phyloP scores from a whole-genome alignment of 495 filamentous ascomycete species.

The Penicillium daleae region DNA sequence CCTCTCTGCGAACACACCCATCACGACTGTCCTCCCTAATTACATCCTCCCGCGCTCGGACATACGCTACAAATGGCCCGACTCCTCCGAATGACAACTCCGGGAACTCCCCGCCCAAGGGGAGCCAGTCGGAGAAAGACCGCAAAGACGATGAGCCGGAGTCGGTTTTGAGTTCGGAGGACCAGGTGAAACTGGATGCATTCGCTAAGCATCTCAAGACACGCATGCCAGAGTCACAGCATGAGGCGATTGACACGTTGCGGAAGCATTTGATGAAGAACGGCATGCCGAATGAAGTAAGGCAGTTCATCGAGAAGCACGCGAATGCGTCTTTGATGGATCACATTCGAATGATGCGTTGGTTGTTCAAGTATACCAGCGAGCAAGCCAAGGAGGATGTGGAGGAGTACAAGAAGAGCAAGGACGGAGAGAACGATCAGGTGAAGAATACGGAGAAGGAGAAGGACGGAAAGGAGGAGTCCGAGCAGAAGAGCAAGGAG shows the following conservation, averaged over 20 bases:
- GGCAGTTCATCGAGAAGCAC: constrained; percentile 37
- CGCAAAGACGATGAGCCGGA: constrained; percentile 44
- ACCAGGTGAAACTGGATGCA: constrained; percentile 39
- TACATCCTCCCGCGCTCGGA: constrained; percentile 51
- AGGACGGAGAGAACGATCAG: constrained; percentile 9
- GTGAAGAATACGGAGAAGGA: constrained; percentile 20
- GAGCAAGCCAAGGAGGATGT: constrained; percentile 51
- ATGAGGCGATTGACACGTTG: constrained; percentile 35
- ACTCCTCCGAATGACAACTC: constrained; percentile 50
- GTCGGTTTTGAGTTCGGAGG: constrained; percentile 41
- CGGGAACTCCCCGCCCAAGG: constrained; percentile 29
- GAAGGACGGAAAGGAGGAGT: constrained; percentile 20
- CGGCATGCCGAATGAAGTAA: constrained; percentile 38
- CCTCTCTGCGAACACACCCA: constrained; percentile 37
- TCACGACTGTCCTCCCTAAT: constrained; percentile 50
- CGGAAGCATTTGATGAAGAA: constrained; percentile 37
- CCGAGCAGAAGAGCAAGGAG: constrained; percentile 33
- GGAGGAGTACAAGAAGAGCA: constrained; percentile 29
- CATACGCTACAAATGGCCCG: constrained; percentile 59
- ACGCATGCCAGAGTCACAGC: constrained; percentile 33
- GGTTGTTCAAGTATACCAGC: constrained; percentile 44
- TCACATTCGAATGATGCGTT: constrained; percentile 38
- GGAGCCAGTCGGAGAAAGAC: constrained; percentile 30
- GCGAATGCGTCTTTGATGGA: constrained; percentile 45
- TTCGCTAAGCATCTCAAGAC: constrained; percentile 38